Evolutionary conservation across 1,284 basidiomycete species (phyloP), one percentile per base, ranked within the genome.

Genomic region (Amylostereum areolatum): DNA sequence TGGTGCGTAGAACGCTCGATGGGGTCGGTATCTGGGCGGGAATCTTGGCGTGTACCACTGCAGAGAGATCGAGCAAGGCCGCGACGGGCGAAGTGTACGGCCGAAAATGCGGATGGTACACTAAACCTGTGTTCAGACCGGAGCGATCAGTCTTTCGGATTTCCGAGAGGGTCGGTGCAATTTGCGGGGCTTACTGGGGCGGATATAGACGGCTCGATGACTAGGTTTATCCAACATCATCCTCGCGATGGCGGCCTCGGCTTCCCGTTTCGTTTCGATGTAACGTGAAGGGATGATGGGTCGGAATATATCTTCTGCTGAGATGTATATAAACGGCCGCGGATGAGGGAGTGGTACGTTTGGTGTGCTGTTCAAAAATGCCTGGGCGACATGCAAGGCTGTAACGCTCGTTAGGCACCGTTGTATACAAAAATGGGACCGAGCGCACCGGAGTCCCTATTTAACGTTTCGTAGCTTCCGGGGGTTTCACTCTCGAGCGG

Each of bases 21-120:
- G 85, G 84, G 31, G 84, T 80, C 35, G 88, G 89, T 29, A 93
- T 55, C 46, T 60, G 62, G 50, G 61, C 62, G 45, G 86, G 82
- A 27, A 75, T 59, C 51, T 72, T 77, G 10, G 71, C 67, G 61
- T 89, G 86, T 32, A 88, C 47, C 10, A 71, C 72, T 9, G 90
- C 80, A 33, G 92, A 85, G 8, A 95, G 69, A 62, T 94, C 91
- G 44, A 97, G 75, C 45, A 94, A 64, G 2, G 89, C 87, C 0
- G 96, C 94, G 36, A 91, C 77, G 31, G 93, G 85, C 11, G 93
- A 90, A 2, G 90, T 88, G 43, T 93, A 65, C 5, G 97, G 96
- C 33, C 94, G 84, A 53, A 85, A 77, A 66, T 97, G 93, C 4
- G 96, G 89, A 63, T 98, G 94, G 69, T 98, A 98, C 64, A 99